A percentile compares a stretch with the other conserved stretches of the same genome.
These are phyloP conservation scores for Umbelopsis sp. DNA, from an alignment of 192 early-diverging fungal species.

Conservation along the genomic window DNA sequence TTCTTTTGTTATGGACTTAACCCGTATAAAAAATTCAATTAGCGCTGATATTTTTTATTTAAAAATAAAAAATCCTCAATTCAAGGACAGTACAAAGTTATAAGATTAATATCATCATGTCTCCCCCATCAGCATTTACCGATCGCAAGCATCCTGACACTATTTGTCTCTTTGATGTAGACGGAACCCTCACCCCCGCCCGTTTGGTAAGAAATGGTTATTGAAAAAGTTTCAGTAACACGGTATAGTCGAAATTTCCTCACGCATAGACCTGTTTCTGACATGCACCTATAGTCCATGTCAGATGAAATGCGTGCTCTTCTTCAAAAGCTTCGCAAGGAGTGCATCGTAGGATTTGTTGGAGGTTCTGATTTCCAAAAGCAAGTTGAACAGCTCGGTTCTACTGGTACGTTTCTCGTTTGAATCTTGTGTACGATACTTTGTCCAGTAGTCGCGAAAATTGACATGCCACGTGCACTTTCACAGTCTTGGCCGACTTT, in stretches of 20 bases:
- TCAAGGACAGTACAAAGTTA: background rate
- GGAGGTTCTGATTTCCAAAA: slow-evolving; percentile 94
- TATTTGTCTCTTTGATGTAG: slow-evolving; percentile 94
- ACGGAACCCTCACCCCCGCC: slow-evolving; percentile 95
- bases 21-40: background rate
- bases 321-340: slow-evolving; percentile 81
- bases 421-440: background rate
- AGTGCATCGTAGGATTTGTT: slow-evolving; percentile 94
- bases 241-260: too few relatives aligned
- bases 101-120: slow-evolving; percentile 2
- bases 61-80: background rate
- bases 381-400: slow-evolving; percentile 95
- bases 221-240: too few relatives aligned
- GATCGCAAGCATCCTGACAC: slow-evolving; percentile 76
- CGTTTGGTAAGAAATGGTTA: slow-evolving; percentile 67
- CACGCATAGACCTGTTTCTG: too few relatives aligned
- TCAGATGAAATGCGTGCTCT: slow-evolving; percentile 76
- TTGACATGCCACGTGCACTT: slow-evolving; percentile 7
- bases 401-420: slow-evolving; percentile 56
- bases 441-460: background rate
- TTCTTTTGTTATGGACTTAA: too few relatives aligned
- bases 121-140: slow-evolving; percentile 30
- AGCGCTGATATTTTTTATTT: background rate
- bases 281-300: slow-evolving; percentile 55
- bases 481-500: slow-evolving; percentile 77